Evolutionary conservation across 2,329 filamentous ascomycete species (phyloP).

Genomic region (Fusarium metavorans): DNA sequence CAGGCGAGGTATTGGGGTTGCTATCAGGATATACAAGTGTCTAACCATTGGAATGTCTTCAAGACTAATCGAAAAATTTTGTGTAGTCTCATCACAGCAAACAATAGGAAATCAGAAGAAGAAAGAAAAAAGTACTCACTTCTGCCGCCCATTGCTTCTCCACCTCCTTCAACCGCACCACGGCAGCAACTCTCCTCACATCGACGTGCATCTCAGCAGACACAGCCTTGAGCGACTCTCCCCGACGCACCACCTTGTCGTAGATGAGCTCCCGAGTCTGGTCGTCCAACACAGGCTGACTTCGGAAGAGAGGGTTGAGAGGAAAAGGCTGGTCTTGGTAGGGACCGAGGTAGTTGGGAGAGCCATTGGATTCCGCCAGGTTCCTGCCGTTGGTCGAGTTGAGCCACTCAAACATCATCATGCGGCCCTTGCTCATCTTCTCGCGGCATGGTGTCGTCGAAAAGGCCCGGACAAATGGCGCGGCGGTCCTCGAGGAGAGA

Average conservation of each 20-base stretch:
- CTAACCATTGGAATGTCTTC: constrained; percentile 95
- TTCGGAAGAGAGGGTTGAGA: constrained; percentile 76
- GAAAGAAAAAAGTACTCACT: constrained; percentile 66
- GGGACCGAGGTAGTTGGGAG: constrained; percentile 54
- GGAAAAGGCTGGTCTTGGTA: constrained; percentile 74
- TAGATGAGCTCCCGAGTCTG: constrained; percentile 80
- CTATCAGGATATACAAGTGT: constrained; percentile 52
- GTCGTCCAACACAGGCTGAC: constrained; percentile 80
- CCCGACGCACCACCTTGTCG: constrained; percentile 71
- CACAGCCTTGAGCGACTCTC: constrained; percentile 78
- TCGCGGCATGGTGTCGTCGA: constrained; percentile 54
- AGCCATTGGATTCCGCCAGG: constrained; percentile 40
- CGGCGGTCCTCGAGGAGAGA: constrained; percentile 19
- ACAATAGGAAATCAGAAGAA: background rate
- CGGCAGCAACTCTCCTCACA: constrained; percentile 85
- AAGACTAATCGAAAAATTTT: constrained; percentile 99
- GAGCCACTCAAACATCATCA: constrained; percentile 56
- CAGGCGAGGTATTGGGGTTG: constrained; percentile 19
- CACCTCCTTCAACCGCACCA: constrained; percentile 86
- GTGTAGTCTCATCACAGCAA: constrained; percentile 70
- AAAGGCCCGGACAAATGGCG: constrained; percentile 49
- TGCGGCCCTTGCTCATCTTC: constrained; percentile 53
- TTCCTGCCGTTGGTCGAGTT: constrained; percentile 41
- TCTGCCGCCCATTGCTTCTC: constrained; percentile 82
- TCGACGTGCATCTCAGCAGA: constrained; percentile 83